phyloP scores from a whole-genome alignment of 345 rosid species.

The Isatis tinctoria region DNA sequence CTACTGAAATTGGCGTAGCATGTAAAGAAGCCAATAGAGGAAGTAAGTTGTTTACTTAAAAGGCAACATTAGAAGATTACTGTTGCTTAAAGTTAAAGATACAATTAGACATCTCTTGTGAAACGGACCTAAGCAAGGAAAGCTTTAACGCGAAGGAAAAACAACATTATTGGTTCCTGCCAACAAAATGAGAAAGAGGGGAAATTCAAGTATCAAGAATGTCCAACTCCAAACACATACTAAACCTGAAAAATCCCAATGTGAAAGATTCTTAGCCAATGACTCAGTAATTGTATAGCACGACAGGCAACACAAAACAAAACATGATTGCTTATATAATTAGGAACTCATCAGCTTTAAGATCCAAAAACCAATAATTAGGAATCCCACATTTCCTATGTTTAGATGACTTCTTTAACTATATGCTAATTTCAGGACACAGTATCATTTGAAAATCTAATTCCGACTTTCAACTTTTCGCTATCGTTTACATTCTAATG shows the following conservation, averaged over 20 bases:
- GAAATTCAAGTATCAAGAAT: background rate
- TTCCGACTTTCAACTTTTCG: background rate
- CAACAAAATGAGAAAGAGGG: background rate
- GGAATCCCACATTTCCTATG: background rate
- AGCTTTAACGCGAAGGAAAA: background rate
- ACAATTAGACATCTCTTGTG: background rate
- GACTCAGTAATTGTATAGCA: background rate
- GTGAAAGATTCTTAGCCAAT: background rate
- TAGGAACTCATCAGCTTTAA: background rate
- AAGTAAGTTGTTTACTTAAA: background rate
- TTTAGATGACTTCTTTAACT: background rate
- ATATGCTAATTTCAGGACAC: background rate
- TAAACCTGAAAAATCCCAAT: background rate
- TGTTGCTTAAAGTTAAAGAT: conserved; percentile 15
- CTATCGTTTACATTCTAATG: background rate
- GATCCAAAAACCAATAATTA: conserved; percentile 9
- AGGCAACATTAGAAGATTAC: background rate
- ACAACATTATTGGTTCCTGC: background rate
- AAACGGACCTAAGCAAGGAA: conserved; percentile 11
- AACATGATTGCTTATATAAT: background rate
- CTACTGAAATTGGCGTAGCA: background rate
- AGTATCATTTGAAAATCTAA: background rate
- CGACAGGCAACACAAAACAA: background rate
- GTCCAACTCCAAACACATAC: conserved; percentile 2
- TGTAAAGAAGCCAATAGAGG: background rate